Base-by-base conservation (phyloP, 176 grass and related monocot genomes). In the Stipa capillata region DNA sequence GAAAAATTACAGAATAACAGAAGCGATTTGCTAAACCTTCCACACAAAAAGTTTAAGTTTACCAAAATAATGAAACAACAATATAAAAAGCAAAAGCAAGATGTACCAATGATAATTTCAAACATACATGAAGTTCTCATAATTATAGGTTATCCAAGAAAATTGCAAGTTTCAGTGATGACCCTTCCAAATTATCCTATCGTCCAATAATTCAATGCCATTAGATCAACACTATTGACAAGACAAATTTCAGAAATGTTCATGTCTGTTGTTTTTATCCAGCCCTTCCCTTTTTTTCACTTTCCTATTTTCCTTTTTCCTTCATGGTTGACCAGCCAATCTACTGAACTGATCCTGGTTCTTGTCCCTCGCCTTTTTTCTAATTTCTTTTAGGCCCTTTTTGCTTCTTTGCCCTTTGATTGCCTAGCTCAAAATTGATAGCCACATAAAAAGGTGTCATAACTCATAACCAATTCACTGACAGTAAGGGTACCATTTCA, bases 201-300 rank as follows among this genome's bases (percentile, higher is more conserved):
- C 69, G 34, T 73, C 7, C 32, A 35, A 73, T 23, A 52, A 13
- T n/a, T 65, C 62, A 65, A 3, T 54, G 23, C 27, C 53, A 27
- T 56, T 66, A 41, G 37, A 21, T 73, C 31, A 54, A 53, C 1
- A 2, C 20, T 13, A 21, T 53, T 35, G 70, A 9, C 70, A 73
- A 33, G 34, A 73, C 27, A 73, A 73, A 54, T n/a, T 54, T 73
- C 13, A 53, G 11, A 25, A 54, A 14, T 37, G 49, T 36, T 10
- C n/a, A 73, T 73, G 71, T 17, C 32, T 73, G 12, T 25, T 37
- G 32, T 73, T 53, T 68, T 68, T 68, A 68, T 68, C 71, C 20
- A 54, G 71, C 71, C 6, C 21, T 53, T 16, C 13, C 17, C 44
- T 12, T 1, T 53, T 69, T 51, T 12, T 35, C 2, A 53, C 31